These are phyloP conservation scores for Ophiostoma ulmi DNA, from an alignment of 2,329 filamentous ascomycete genomes.

Conservation along the genomic window DNA sequence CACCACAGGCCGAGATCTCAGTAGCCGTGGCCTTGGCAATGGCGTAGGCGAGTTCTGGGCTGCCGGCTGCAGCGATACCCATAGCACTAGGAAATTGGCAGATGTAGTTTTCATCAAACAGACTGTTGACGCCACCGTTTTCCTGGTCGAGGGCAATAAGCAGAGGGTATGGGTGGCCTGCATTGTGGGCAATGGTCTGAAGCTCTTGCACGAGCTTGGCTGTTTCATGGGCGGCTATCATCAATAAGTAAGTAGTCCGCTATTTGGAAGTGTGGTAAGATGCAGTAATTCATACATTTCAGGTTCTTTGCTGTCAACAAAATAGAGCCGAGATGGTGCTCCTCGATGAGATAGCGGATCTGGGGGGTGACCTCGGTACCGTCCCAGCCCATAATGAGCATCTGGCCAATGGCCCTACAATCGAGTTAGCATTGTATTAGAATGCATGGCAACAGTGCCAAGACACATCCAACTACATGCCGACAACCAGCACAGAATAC, in stretches of 20 bases:
- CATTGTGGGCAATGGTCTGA: slow-evolving; percentile 84
- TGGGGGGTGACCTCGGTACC: slow-evolving; percentile 78
- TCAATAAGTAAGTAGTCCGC: slow-evolving; percentile 21
- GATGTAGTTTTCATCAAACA: slow-evolving; percentile 93
- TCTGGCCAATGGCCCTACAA: slow-evolving; percentile 64
- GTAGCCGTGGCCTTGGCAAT: slow-evolving; percentile 90
- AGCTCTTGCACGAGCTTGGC: slow-evolving; percentile 83
- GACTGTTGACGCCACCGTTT: slow-evolving; percentile 94
- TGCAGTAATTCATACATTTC: slow-evolving; percentile 55
- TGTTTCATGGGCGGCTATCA: slow-evolving; percentile 79
- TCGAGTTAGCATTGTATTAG: not conserved
- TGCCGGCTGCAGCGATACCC: slow-evolving; percentile 90
- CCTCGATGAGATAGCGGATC: slow-evolving; percentile 72
- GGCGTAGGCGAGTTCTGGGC: slow-evolving; percentile 76
- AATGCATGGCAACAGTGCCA: not conserved
- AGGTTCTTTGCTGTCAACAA: slow-evolving; percentile 78
- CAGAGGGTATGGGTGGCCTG: slow-evolving; percentile 82
- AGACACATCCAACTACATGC: too few species aligned
- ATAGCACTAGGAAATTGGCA: slow-evolving; percentile 96
- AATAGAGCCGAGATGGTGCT: slow-evolving; percentile 84
- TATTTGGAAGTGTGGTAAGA: slow-evolving; percentile 12
- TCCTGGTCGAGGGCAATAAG: slow-evolving; percentile 93
- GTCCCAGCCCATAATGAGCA: slow-evolving; percentile 81
- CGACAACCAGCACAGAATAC: too few species aligned
- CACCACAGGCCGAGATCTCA: slow-evolving; percentile 85